Percentiles rank a stretch among this genome's conserved stretches.
Evolutionary conservation across 306 rosid species (phyloP).

Genomic region (Chamaecrista fasciculata): DNA sequence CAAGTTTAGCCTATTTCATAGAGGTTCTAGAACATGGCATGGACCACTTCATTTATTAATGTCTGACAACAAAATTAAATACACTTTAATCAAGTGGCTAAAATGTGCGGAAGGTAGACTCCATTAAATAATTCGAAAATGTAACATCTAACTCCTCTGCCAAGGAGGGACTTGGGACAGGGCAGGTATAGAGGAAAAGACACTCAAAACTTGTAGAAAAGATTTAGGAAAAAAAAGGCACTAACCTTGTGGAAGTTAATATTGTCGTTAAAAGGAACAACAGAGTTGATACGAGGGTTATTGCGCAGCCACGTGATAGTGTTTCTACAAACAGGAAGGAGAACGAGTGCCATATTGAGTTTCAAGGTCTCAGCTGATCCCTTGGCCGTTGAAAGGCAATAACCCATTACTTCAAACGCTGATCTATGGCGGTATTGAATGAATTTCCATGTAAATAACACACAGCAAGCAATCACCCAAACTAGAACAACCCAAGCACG

Average conservation of each 20-base stretch:
- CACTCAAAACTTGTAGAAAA: neutral
- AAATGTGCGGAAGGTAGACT: neutral
- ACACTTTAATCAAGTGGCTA: neutral
- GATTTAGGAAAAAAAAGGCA: neutral
- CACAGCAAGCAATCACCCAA: constrained; percentile 53
- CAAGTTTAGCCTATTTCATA: too few species aligned
- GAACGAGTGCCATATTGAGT: constrained; percentile 81
- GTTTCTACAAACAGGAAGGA: constrained; percentile 78
- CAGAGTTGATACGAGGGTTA: constrained; percentile 43
- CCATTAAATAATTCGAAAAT: neutral
- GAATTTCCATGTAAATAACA: constrained; percentile 77
- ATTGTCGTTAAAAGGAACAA: constrained; percentile 71
- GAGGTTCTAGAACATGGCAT: neutral
- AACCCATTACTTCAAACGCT: constrained; percentile 87
- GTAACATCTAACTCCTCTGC: neutral
- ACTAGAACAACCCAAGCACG: constrained; percentile 62
- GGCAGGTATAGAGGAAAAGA: neutral
- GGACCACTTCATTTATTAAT: neutral
- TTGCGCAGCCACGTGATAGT: constrained; percentile 75
- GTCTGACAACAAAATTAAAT: neutral
- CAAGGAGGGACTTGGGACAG: neutral
- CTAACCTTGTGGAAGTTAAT: constrained; percentile 81
- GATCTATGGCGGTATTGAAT: constrained; percentile 52
- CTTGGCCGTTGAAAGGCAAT: constrained; percentile 77
- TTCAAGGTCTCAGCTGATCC: constrained; percentile 89